Evolutionary conservation across 2,329 filamentous ascomycete genomes (phyloP).

Genomic region (Annulohypoxylon truncatum): DNA sequence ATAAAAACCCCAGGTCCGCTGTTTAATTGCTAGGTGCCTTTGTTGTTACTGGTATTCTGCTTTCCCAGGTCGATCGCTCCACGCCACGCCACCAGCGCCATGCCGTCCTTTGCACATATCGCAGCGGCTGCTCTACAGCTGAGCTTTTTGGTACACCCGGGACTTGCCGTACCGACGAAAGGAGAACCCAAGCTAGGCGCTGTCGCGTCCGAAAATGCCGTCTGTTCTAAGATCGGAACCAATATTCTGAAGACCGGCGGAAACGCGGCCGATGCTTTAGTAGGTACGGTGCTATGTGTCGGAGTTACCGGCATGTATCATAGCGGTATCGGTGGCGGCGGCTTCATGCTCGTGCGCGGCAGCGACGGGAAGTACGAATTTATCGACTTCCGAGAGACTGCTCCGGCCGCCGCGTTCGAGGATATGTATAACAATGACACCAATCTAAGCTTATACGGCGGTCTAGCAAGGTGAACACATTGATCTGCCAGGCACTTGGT

Average conservation of each 20-base stretch:
- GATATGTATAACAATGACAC: slow-evolving; percentile 83
- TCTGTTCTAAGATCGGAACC: slow-evolving; percentile 77
- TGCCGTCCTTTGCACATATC: slow-evolving; percentile 42
- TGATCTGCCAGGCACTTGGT: slow-evolving; percentile 42
- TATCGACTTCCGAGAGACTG: slow-evolving; percentile 87
- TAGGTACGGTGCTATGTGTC: slow-evolving; percentile 79
- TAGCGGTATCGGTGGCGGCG: slow-evolving; percentile 87
- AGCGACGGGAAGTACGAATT: slow-evolving; percentile 81
- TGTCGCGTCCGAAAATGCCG: slow-evolving; percentile 75
- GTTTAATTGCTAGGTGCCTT: not conserved
- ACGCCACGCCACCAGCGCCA: slow-evolving; percentile 19
- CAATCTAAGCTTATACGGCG: slow-evolving; percentile 72
- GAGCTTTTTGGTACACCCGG: slow-evolving; percentile 34
- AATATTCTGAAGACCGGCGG: slow-evolving; percentile 69
- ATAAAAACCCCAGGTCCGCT: not conserved
- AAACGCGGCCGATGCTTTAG: slow-evolving; percentile 80
- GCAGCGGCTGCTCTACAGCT: slow-evolving; percentile 42
- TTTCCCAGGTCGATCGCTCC: not conserved
- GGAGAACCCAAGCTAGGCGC: slow-evolving; percentile 62
- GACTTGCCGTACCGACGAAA: slow-evolving; percentile 31
- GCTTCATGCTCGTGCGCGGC: slow-evolving; percentile 85
- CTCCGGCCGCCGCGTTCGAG: slow-evolving; percentile 80
- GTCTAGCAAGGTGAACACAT: slow-evolving; percentile 74
- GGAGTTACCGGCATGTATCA: slow-evolving; percentile 83
- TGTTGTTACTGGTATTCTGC: not conserved